Evolutionary conservation across 2,329 filamentous ascomycete genomes (phyloP).

Genomic region (Paecilomyces sp.): DNA sequence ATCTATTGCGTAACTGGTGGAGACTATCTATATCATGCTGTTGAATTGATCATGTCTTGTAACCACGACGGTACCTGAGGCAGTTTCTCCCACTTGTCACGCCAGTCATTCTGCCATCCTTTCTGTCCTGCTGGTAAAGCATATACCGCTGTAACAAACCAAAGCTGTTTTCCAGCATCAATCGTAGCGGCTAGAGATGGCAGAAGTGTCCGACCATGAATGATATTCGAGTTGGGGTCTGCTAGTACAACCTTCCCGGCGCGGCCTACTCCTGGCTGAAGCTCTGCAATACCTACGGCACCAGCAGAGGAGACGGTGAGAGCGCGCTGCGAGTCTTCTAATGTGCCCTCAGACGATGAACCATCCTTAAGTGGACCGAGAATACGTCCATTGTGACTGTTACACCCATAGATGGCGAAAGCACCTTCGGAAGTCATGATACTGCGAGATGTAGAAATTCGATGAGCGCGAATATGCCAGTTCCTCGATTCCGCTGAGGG

Average conservation of each 20-base stretch:
- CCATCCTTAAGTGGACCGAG: constrained; percentile 35
- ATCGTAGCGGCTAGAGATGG: constrained; percentile 62
- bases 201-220: constrained; percentile 64
- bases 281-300: constrained; percentile 44
- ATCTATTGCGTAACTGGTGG: not conserved
- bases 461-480: constrained; percentile 34
- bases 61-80: constrained; percentile 58
- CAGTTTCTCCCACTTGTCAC: constrained; percentile 54
- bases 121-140: constrained; percentile 55
- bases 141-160: constrained; percentile 67
- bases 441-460: constrained; percentile 40
- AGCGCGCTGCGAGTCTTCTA: constrained; percentile 24
- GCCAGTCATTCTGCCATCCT: constrained; percentile 47
- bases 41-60: constrained; percentile 39
- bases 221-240: constrained; percentile 71
- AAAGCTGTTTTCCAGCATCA: constrained; percentile 49
- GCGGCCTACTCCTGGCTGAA: constrained; percentile 33
- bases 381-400: constrained; percentile 52
- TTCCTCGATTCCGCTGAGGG: constrained; percentile 24
- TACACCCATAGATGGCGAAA: constrained; percentile 60
- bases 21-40: constrained; percentile 5
- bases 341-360: constrained; percentile 34
- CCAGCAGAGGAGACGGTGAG: constrained; percentile 44
- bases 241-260: constrained; percentile 63
- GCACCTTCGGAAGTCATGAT: constrained; percentile 67